phyloP scores from a whole-genome alignment of 768 basidiomycete genomes.

The Russula earlei region DNA sequence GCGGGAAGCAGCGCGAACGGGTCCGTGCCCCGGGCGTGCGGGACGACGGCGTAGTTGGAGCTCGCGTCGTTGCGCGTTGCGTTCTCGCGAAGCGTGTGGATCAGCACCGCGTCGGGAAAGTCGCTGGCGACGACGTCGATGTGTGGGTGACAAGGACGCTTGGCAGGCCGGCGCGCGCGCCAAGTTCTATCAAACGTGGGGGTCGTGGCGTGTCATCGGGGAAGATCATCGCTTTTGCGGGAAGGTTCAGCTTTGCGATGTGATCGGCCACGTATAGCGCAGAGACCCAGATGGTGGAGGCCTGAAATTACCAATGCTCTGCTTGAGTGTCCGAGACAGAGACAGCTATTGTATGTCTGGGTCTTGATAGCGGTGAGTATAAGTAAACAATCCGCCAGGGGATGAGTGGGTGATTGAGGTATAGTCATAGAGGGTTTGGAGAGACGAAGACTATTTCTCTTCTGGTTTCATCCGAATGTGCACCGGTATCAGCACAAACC shows the following conservation, averaged over 20 bases:
- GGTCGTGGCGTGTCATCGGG: not conserved
- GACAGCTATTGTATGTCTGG: constrained; percentile 25
- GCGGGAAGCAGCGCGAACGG: constrained; percentile 24
- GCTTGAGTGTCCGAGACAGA: constrained; percentile 55
- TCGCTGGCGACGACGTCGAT: constrained; percentile 48
- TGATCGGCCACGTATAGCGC: constrained; percentile 62
- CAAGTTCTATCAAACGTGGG: constrained; percentile 52
- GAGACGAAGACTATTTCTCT: constrained; percentile 58
- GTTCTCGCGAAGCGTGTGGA: constrained; percentile 49
- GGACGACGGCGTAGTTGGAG: constrained; percentile 40
- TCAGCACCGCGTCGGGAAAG: constrained; percentile 59
- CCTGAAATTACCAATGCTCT: constrained; percentile 68
- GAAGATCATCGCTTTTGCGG: not conserved
- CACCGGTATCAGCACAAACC: too few species aligned
- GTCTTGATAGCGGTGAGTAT: constrained; percentile 24
- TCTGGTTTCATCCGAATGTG: constrained; percentile 35
- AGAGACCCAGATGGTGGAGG: constrained; percentile 67
- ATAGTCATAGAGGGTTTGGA: constrained; percentile 53
- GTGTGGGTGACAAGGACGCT: constrained; percentile 47
- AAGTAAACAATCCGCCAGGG: constrained; percentile 43
- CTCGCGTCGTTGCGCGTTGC: constrained; percentile 41
- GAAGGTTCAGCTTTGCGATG: constrained; percentile 37
- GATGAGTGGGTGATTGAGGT: constrained; percentile 51
- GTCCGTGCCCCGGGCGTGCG: constrained; percentile 61
- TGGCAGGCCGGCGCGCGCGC: constrained; percentile 67